A percentile compares a stretch with the other conserved stretches of the same genome.
Evolutionary conservation across 305 asterid species (phyloP).

Genomic region (Salvia sclarea): DNA sequence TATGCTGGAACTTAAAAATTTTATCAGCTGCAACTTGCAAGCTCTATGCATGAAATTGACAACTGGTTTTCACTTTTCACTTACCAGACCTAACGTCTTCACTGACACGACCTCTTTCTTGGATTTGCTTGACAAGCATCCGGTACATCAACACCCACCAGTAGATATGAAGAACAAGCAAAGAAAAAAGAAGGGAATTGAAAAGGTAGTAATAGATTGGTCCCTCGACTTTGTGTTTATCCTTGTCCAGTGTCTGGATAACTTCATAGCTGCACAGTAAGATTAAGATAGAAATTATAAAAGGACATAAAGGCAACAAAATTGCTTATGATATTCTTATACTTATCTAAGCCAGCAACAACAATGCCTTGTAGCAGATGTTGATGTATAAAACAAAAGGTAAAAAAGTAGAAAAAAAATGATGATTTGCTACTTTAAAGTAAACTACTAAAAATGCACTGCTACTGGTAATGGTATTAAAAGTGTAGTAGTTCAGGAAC

Average conservation of each 20-base stretch:
- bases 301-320: not conserved
- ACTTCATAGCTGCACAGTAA: slow-evolving; percentile 74
- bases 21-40: slow-evolving; percentile 7
- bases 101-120: slow-evolving; percentile 73
- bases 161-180: slow-evolving; percentile 89
- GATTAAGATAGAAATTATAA: not conserved
- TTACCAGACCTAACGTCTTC: slow-evolving; percentile 97
- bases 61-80: slow-evolving; percentile 28
- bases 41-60: slow-evolving; percentile 4
- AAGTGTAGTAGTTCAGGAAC: not conserved
- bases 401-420: not conserved
- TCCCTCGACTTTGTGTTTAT: slow-evolving; percentile 72
- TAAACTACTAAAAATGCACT: not conserved
- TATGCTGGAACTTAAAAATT: not conserved
- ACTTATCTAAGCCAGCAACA: not conserved
- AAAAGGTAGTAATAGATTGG: slow-evolving; percentile 86
- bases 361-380: slow-evolving; percentile 2
- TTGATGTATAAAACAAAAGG: not conserved
- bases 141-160: slow-evolving; percentile 99
- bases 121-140: slow-evolving; percentile 92
- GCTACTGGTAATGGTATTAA: not conserved
- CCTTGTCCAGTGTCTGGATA: slow-evolving; percentile 67
- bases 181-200: slow-evolving; percentile 79
- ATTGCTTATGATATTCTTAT: not conserved
- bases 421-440: not conserved